Base-by-base conservation (phyloP, 345 rosid species). In the Nasturtium officinale region DNA sequence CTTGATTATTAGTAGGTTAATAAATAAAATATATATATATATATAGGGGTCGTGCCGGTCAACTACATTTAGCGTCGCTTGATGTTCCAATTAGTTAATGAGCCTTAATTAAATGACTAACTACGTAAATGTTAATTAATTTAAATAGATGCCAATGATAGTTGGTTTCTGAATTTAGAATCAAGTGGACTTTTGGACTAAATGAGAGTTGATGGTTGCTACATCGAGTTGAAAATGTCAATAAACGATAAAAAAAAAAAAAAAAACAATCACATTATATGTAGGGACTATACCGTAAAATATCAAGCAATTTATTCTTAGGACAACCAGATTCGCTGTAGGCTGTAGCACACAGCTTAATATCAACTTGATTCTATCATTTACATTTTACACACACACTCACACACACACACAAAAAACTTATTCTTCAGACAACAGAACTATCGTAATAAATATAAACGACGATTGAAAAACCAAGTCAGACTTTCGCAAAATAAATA, bases 21-120 rank as follows among this genome's bases (percentile, higher is more conserved):
- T 32, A 50, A 60, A 43, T 28, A 60, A 57, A 57, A 5, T 23
- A 23, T 1, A 23, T n/a, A n/a, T n/a, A 23, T 23, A 23, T 1
- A 11, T 11, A 38, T 42, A 43, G 47, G 50, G 59, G 59, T 76
- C 52, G 74, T 61, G 35, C 58, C 42, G 58, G 79, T 76, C 79
- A 76, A 61, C 79, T 61, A 69, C 74, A 68, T 23, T 60, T 61
- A 76, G 42, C 65, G 79, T 33, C 73, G 43, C 73, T 58, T 56
- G 13, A 17, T 47, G 50, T 47, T 46, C 13, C 37, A 25, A 13
- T 33, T 12, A 33, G 9, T 12, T 16, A 47, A 65, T 65, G 56
- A 43, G 37, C 70, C 48, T 66, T 40, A 50, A 50, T 30, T 12
- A 67, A 51, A 60, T 59, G 61, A 28, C 73, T 67, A 59, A 59